phyloP scores from a whole-genome alignment of 331 rosid species.

The Arachis monticola region DNA sequence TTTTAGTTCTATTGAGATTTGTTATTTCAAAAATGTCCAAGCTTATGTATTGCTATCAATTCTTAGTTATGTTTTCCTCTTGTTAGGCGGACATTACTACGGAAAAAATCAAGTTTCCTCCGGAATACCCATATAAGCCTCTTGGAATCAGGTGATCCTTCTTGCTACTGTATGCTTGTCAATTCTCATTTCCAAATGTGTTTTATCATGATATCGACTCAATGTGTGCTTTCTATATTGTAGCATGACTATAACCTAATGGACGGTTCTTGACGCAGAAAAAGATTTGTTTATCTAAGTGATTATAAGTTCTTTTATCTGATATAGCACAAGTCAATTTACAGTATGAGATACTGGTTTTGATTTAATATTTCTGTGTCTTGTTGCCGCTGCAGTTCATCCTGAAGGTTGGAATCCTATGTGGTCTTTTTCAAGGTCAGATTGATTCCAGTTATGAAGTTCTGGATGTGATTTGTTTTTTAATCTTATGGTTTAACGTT shows the following conservation, averaged over 20 bases:
- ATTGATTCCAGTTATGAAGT: constrained; percentile 22
- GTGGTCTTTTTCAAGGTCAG: constrained; percentile 99
- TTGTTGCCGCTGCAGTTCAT: constrained; percentile 72
- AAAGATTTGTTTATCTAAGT: constrained; percentile 94
- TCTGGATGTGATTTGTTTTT: constrained; percentile 15
- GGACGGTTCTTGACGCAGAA: constrained; percentile 94
- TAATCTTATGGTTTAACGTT: constrained; percentile 1
- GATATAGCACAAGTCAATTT: constrained; percentile 17
- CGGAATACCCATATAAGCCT: constrained; percentile 95
- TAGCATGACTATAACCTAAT: constrained; percentile 94
- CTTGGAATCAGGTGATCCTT: constrained; percentile 88
- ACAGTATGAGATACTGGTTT: constrained; percentile 27
- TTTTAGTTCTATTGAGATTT: constrained; percentile 22
- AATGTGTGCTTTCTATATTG: constrained; percentile 35
- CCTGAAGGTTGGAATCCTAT: constrained; percentile 99
- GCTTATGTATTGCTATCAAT: neutral
- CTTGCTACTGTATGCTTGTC: constrained; percentile 31
- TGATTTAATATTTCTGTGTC: constrained; percentile 24
- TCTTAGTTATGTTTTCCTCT: neutral
- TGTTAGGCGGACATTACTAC: constrained; percentile 87
- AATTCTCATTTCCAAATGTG: constrained; percentile 21
- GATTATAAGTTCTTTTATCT: constrained; percentile 70
- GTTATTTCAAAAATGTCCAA: constrained; percentile 6
- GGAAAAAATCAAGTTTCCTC: constrained; percentile 91
- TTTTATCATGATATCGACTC: constrained; percentile 8